Evolutionary conservation across 202 grass and related monocot genomes (phyloP).

Genomic region (Thinopyrum obtusiflorum): DNA sequence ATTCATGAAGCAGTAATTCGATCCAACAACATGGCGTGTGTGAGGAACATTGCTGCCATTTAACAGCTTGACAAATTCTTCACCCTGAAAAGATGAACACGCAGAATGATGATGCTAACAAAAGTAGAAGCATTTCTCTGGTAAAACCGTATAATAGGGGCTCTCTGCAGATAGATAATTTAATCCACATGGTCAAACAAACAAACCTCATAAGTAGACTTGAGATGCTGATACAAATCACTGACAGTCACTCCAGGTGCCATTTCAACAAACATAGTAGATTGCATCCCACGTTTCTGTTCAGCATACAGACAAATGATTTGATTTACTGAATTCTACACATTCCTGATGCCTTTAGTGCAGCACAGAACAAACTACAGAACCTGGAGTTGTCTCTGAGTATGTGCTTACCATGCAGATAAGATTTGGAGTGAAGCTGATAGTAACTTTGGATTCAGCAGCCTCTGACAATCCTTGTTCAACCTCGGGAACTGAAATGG

Average conservation of each 20-base stretch:
- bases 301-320: conserved; percentile 9
- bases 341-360: neutral
- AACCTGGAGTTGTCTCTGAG: neutral
- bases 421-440: conserved; percentile 95
- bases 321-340: conserved; percentile 25
- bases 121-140: conserved; percentile 3
- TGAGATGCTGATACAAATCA: conserved; percentile 79
- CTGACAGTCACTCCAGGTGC: conserved; percentile 61
- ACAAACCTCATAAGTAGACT: conserved; percentile 76
- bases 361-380: conserved; percentile 7
- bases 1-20: conserved; percentile 96
- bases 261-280: conserved; percentile 90
- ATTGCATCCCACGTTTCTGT: conserved; percentile 99
- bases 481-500: conserved; percentile 80
- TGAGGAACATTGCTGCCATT: conserved; percentile 58
- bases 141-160: conserved; percentile 4
- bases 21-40: conserved; percentile 81
- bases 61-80: conserved; percentile 88
- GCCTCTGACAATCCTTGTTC: conserved; percentile 90
- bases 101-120: conserved; percentile 14
- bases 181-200: conserved; percentile 11
- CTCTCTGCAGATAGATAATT: conserved; percentile 5
- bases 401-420: conserved; percentile 81
- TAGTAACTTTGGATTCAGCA: conserved; percentile 79
- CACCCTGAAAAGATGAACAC: conserved; percentile 45